A percentile compares a stretch with the other conserved stretches of the same genome.
Evolutionary conservation across 345 rosid species (phyloP).

Genomic region (Nephelium lappaceum): DNA sequence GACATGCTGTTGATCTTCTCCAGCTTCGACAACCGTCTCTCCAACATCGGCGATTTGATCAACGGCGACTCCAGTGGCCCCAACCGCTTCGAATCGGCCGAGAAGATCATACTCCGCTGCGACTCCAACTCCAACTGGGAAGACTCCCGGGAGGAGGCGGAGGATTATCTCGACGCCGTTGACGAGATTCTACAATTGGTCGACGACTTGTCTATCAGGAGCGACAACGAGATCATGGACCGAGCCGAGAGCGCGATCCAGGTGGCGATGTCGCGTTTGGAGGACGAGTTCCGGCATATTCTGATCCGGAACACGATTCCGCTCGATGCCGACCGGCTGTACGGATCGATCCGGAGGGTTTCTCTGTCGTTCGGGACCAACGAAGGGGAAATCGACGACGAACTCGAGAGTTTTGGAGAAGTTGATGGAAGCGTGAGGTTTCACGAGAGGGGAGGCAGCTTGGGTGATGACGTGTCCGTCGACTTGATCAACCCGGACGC

Average conservation of each 20-base stretch:
- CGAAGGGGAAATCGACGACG: conserved; percentile 74
- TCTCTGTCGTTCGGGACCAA: conserved; percentile 55
- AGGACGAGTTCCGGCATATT: conserved; percentile 86
- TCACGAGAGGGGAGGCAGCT: conserved; percentile 88
- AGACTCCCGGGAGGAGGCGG: conserved; percentile 68
- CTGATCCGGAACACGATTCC: conserved; percentile 81
- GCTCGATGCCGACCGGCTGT: conserved; percentile 69
- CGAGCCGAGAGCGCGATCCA: conserved; percentile 88
- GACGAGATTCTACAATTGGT: conserved; percentile 71
- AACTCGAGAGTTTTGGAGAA: conserved; percentile 71
- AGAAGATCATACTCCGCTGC: conserved; percentile 64
- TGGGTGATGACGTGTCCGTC: conserved; percentile 74
- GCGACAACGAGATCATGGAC: conserved; percentile 56
- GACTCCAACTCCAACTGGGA: conserved; percentile 62
- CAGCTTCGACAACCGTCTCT: conserved; percentile 89
- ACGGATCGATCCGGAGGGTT: conserved; percentile 83
- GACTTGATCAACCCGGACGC: conserved; percentile 76
- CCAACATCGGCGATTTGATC: conserved; percentile 80
- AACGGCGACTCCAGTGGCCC: conserved; percentile 31
- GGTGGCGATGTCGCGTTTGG: conserved; percentile 87
- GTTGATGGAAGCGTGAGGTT: conserved; percentile 55
- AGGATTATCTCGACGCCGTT: conserved; percentile 68
- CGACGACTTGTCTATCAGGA: conserved; percentile 48
- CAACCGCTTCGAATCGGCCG: conserved; percentile 64
- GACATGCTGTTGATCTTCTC: conserved; percentile 96